Evolutionary conservation across 1,139 yeast genomes (phyloP).

Genomic region (Saccharomyces hybrid): DNA sequence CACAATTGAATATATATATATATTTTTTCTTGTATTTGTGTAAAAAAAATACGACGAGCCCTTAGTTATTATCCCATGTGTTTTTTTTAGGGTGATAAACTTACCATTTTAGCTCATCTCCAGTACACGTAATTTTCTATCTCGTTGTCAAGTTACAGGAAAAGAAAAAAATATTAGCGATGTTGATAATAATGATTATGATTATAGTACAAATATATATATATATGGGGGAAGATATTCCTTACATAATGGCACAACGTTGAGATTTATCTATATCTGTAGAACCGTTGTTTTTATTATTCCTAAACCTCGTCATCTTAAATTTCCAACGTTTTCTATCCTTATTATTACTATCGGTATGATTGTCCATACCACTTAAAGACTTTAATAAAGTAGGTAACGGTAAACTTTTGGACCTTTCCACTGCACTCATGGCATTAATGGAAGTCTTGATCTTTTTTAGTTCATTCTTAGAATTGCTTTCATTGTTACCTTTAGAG

Average conservation of each 20-base stretch:
- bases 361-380: conserved; percentile 13
- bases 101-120: not conserved
- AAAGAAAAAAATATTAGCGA: not conserved
- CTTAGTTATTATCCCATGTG: not conserved
- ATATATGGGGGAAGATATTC: not conserved
- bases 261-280: conserved; percentile 5
- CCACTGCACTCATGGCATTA: conserved; percentile 19
- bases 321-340: conserved; percentile 17
- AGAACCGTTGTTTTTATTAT: conserved; percentile 6
- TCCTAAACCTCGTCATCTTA: conserved; percentile 15
- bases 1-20: not conserved
- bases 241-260: conserved; percentile 11
- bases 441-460: conserved; percentile 12
- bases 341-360: not conserved
- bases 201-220: conserved; percentile 5
- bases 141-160: not conserved
- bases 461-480: conserved; percentile 10
- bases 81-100: not conserved
- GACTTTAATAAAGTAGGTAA: conserved; percentile 15
- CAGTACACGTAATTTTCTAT: not conserved
- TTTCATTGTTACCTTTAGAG: conserved; percentile 4
- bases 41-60: not conserved
- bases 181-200: not conserved
- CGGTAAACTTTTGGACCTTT: conserved; percentile 28
- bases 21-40: not conserved